A percentile compares a stretch with the other conserved stretches of the same genome.
These are phyloP conservation scores for Fraxinus ornus DNA, from an alignment of 305 asterid species.

Conservation along the genomic window DNA sequence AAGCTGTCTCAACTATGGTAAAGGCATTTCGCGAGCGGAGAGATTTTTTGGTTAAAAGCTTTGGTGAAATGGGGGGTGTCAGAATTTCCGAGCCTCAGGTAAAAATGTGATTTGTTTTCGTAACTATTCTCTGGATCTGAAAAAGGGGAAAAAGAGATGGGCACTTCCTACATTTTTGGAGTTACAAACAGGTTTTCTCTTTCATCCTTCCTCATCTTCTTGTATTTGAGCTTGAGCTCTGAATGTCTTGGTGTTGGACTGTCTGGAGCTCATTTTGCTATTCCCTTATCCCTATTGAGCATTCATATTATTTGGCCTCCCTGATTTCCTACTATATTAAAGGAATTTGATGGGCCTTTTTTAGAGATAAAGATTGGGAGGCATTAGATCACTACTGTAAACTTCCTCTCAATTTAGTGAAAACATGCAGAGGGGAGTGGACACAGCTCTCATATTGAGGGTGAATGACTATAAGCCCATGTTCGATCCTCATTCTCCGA, in stretches of 20 bases:
- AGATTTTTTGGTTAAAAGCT: constrained; percentile 70
- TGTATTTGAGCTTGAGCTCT: not conserved
- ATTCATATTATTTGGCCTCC: not conserved
- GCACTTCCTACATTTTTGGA: not conserved
- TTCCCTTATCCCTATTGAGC: not conserved
- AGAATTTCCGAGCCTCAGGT: constrained; percentile 88
- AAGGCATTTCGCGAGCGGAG: constrained; percentile 83
- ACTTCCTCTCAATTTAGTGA: not conserved
- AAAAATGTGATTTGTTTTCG: constrained; percentile 17
- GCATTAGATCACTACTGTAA: not conserved
- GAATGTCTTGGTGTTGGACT: not conserved
- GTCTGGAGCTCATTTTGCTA: not conserved
- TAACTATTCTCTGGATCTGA: not conserved
- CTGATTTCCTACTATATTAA: not conserved
- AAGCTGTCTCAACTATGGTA: constrained; percentile 71
- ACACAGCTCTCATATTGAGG: not conserved
- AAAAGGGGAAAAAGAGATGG: not conserved
- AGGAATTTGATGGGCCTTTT: not conserved
- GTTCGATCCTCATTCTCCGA: not conserved
- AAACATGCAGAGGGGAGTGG: not conserved
- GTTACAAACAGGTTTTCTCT: not conserved
- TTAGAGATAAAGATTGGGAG: not conserved
- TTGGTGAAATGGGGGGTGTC: constrained; percentile 63
- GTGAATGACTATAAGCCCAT: not conserved
- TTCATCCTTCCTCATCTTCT: not conserved